Evolutionary conservation across 495 filamentous ascomycete species (phyloP).

Genomic region (Lasiosphaeriaceae sp.): DNA sequence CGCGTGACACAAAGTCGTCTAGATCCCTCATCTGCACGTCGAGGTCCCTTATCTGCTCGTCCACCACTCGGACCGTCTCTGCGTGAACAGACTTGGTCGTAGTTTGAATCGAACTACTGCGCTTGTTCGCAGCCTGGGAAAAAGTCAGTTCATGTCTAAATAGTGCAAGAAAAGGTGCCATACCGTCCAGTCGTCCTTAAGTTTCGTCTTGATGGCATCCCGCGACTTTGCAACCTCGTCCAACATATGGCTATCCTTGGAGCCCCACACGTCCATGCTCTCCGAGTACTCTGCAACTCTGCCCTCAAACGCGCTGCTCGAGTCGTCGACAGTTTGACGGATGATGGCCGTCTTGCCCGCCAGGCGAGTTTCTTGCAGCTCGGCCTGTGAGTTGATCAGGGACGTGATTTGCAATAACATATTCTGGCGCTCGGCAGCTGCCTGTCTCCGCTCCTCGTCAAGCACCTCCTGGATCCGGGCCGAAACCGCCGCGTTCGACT

Average conservation of each 20-base stretch:
- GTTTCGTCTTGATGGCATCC: slow-evolving; percentile 70
- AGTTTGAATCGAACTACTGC: slow-evolving; percentile 72
- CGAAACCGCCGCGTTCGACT: slow-evolving; percentile 62
- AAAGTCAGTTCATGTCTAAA: slow-evolving; percentile 23
- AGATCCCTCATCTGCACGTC: slow-evolving; percentile 80
- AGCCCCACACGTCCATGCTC: slow-evolving; percentile 72
- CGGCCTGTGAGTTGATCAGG: slow-evolving; percentile 69
- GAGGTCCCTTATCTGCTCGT: slow-evolving; percentile 82
- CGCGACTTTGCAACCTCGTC: slow-evolving; percentile 66
- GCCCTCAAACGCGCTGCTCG: slow-evolving; percentile 59
- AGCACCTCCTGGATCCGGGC: slow-evolving; percentile 66
- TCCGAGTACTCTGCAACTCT: slow-evolving; percentile 61
- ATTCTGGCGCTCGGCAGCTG: slow-evolving; percentile 67
- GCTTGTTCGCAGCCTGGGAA: slow-evolving; percentile 65
- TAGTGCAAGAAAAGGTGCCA: slow-evolving; percentile 22
- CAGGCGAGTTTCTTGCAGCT: slow-evolving; percentile 70
- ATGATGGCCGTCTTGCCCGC: slow-evolving; percentile 57
- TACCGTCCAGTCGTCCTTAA: slow-evolving; percentile 87
- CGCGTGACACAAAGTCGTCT: slow-evolving; percentile 84
- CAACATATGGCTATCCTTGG: slow-evolving; percentile 63
- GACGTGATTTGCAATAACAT: slow-evolving; percentile 72
- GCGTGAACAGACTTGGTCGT: slow-evolving; percentile 85
- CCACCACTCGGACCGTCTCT: slow-evolving; percentile 87
- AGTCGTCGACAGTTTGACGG: slow-evolving; percentile 57
- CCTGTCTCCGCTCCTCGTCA: slow-evolving; percentile 68